phyloP scores from a whole-genome alignment of 73 alveolate genomes.

The Tetrahymena elliotti region DNA sequence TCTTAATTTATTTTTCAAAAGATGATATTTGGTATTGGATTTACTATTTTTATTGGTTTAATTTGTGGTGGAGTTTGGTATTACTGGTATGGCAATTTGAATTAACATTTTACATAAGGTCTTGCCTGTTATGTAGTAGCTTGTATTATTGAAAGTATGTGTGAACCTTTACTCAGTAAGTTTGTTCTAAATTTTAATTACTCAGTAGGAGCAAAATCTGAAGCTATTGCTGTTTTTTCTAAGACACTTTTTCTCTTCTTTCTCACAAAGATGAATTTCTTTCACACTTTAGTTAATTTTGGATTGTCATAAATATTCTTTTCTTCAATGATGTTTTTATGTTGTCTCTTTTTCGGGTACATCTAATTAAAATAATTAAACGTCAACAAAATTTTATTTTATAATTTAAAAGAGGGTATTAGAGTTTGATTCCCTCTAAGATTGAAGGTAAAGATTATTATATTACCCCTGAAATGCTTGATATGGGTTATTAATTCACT shows the following conservation, averaged over 20 bases:
- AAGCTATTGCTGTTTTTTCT: slow-evolving; percentile 15
- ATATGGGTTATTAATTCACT: slow-evolving; percentile 23
- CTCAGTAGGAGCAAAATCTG: slow-evolving; percentile 10
- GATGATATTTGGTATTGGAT: slow-evolving; percentile 17
- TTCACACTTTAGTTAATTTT: neutral
- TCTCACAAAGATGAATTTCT: neutral
- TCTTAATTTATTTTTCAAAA: neutral
- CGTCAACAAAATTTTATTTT: neutral
- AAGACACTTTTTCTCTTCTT: neutral
- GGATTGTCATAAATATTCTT: neutral
- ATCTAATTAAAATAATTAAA: neutral
- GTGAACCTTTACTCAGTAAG: slow-evolving; percentile 2
- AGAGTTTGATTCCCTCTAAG: neutral
- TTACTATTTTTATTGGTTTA: slow-evolving; percentile 9
- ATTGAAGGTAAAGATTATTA: neutral
- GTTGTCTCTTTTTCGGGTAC: neutral
- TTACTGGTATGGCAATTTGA: neutral
- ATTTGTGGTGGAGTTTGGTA: neutral
- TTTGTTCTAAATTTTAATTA: neutral
- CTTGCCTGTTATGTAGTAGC: neutral
- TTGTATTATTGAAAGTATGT: slow-evolving; percentile 18
- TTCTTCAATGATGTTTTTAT: neutral
- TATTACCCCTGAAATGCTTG: slow-evolving; percentile 3
- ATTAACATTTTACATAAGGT: neutral
- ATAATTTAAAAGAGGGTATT: neutral